Conservation (phyloP, 1,284 basidiomycete genomes). For the Fistulinella cinereoalba region DNA sequence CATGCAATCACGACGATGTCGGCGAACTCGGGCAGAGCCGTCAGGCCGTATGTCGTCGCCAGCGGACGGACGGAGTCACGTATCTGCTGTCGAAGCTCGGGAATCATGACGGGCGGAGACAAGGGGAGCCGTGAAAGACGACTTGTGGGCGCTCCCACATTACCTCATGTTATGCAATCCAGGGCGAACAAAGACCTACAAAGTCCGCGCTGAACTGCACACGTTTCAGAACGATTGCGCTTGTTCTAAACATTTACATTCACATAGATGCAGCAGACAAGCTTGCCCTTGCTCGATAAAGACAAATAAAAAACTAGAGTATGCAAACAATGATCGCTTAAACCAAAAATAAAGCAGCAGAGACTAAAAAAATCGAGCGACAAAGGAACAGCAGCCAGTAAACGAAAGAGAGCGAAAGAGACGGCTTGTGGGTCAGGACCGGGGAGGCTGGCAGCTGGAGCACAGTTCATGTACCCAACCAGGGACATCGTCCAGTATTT, state of each 20-base stretch:
- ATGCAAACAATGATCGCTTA: constrained; percentile 17
- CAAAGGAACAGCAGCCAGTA: background rate
- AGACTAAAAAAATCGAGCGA: background rate
- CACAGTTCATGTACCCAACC: constrained; percentile 26
- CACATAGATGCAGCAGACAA: constrained; percentile 25
- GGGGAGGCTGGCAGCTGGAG: constrained; percentile 8
- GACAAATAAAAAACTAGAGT: constrained; percentile 32
- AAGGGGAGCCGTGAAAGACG: background rate
- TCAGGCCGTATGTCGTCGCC: constrained; percentile 26
- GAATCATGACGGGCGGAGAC: constrained; percentile 21
- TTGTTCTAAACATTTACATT: constrained; percentile 31
- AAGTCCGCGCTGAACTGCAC: constrained; percentile 5
- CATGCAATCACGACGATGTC: constrained; percentile 66
- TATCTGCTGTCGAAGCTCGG: constrained; percentile 28
- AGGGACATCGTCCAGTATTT: constrained; percentile 31
- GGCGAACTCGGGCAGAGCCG: constrained; percentile 54
- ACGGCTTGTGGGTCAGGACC: constrained; percentile 10
- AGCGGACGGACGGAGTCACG: constrained; percentile 27
- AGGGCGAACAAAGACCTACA: constrained; percentile 14
- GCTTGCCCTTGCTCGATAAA: constrained; percentile 29
- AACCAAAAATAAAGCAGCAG: constrained; percentile 20
- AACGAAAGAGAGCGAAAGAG: background rate
- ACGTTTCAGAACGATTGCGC: background rate
- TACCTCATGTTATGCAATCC: constrained; percentile 16
- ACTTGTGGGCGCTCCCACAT: background rate